Conservation (phyloP, 768 basidiomycete genomes). For the Lenzites betulinus region DNA sequence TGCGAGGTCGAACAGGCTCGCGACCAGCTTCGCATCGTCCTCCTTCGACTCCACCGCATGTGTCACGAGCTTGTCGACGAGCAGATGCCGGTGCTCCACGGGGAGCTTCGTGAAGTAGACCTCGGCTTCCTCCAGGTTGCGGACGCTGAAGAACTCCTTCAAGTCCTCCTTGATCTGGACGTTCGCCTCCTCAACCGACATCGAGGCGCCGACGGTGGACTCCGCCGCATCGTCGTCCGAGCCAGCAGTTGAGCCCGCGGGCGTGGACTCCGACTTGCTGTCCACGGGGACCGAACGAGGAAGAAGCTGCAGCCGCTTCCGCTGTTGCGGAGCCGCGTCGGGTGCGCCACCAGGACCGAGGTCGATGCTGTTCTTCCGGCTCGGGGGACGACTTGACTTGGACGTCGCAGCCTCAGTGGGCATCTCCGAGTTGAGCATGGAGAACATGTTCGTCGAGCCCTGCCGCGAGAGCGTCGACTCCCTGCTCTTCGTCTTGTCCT, state of each 20-base stretch:
- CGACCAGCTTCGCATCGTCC: constrained; percentile 75
- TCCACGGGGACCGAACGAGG: constrained; percentile 75
- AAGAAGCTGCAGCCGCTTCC: constrained; percentile 71
- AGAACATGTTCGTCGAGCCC: constrained; percentile 89
- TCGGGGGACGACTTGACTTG: constrained; percentile 55
- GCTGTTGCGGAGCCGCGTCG: constrained; percentile 57
- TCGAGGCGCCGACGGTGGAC: constrained; percentile 39
- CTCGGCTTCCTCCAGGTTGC: constrained; percentile 86
- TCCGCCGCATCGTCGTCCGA: constrained; percentile 50
- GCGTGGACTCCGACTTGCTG: constrained; percentile 36
- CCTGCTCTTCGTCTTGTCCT: constrained; percentile 61
- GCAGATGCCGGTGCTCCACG: constrained; percentile 55
- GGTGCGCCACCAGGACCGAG: constrained; percentile 46
- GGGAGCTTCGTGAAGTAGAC: constrained; percentile 81
- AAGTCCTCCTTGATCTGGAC: constrained; percentile 79
- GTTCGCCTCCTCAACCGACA: constrained; percentile 70
- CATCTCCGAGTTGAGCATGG: constrained; percentile 69
- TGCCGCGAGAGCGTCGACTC: constrained; percentile 75
- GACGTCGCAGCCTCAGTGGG: constrained; percentile 46
- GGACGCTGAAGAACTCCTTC: constrained; percentile 86
- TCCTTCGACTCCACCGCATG: constrained; percentile 75
- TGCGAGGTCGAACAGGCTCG: constrained; percentile 69
- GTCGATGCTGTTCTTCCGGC: constrained; percentile 55
- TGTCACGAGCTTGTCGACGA: constrained; percentile 77
- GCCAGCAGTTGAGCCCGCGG: constrained; percentile 49